Base-by-base conservation (phyloP, 768 basidiomycete genomes). In the Kondoa subrosea region DNA sequence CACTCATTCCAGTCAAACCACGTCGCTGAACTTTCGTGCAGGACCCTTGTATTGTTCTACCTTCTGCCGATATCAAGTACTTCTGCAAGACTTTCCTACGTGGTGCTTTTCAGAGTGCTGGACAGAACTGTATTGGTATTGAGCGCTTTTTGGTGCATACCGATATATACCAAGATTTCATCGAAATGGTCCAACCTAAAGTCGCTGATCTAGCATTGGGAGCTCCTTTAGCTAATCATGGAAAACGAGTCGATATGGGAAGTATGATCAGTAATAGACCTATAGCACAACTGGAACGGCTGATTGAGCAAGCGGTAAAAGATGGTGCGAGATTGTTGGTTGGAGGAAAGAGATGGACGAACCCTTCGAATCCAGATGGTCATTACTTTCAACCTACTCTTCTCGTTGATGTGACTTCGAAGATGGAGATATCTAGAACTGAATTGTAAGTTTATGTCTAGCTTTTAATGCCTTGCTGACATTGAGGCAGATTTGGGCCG, bases 51-150 rank as follows among this genome's bases (percentile, higher is more conserved):
- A 83, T 99, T 73, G 83, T 99, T 68, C 82, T 97, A 31, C 89
- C 89, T 3, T 83, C 82, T 31, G 91, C 91, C 8, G 85, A 96
- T 72, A 78, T 95, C 27, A 78, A 87, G 57, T 85, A 83, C 76
- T 92, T 87, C 82, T 80, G 83, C 17, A 85, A 87, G 69, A 77
- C 87, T 12, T 50, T 50, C 40, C 8, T 50, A 21, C 26, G 15
- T 17, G 26, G 4, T 17, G 27, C 30, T 74, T 91, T 90, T 80
- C 91, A 91, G 80, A 89, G 90, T 68, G 83, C 83, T 64, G 92
- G 92, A 26, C 93, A 96, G 78, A 96, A 96, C 74, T 99, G 93
- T 76, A 93, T 99, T 73, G 93, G 92, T 34, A 88, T 92, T 70
- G 93, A 99, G 77, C 84, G 91, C 1, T 82, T 97, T 71, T 83